Evolutionary conservation across 169 alveolate species (phyloP).

Genomic region (Perkinsus marinus): DNA sequence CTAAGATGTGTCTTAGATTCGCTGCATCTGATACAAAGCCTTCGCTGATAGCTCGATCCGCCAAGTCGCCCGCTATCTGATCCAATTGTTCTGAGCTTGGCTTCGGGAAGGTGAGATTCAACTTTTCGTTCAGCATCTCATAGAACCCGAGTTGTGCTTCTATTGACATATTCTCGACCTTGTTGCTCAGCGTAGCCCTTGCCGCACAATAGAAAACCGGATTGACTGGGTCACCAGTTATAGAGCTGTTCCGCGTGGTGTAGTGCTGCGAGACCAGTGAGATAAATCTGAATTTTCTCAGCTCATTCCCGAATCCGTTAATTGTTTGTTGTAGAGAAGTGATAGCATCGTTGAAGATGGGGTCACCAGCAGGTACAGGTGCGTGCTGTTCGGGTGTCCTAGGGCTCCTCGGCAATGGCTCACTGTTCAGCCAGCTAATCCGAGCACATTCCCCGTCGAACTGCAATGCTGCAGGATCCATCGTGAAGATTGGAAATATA

Average conservation of each 20-base stretch:
- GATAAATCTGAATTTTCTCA: too few species aligned
- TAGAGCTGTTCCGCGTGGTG: neutral
- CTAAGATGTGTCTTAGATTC: too few species aligned
- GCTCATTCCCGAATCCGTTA: too few species aligned
- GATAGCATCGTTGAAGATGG: too few species aligned
- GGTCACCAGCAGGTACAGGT: too few species aligned
- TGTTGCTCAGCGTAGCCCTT: neutral
- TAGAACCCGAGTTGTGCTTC: neutral
- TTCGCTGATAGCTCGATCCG: too few species aligned
- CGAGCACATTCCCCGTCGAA: neutral
- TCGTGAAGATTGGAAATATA: neutral
- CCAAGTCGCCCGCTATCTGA: neutral
- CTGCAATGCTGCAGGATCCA: neutral
- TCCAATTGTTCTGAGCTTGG: neutral
- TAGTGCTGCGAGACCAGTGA: too few species aligned
- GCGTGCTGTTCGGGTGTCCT: neutral
- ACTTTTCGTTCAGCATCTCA: neutral
- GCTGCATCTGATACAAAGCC: too few species aligned
- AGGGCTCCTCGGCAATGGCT: neutral
- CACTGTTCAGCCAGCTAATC: neutral
- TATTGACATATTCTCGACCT: neutral
- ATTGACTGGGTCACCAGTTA: neutral
- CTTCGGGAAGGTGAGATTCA: neutral
- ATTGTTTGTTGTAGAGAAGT: too few species aligned
- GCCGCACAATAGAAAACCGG: neutral